Evolutionary conservation across 331 rosid species (phyloP).

Genomic region (Saraca asoca): DNA sequence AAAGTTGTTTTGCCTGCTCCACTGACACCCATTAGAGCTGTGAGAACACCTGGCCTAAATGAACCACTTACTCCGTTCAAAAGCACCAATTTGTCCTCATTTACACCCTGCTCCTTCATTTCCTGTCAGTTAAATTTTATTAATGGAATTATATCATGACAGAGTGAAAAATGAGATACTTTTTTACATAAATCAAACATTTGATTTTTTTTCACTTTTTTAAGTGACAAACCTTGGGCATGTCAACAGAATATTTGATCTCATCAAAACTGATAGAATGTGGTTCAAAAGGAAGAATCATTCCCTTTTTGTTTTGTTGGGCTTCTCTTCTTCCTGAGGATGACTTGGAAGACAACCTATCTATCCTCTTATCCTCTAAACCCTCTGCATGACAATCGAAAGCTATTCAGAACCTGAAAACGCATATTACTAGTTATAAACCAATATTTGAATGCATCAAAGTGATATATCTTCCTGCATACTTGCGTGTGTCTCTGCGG

Average conservation of each 20-base stretch:
- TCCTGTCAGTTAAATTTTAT: conserved; percentile 28
- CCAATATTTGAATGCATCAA: background rate
- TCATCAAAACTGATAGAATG: conserved; percentile 53
- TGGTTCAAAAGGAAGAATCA: conserved; percentile 64
- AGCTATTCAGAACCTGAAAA: conserved; percentile 4
- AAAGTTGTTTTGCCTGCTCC: conserved; percentile 56
- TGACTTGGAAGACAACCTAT: conserved; percentile 13
- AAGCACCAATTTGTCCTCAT: conserved; percentile 41
- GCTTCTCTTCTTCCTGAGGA: conserved; percentile 21
- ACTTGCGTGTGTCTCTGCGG: background rate
- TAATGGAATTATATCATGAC: no score
- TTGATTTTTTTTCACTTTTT: background rate
- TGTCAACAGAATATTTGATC: conserved; percentile 68
- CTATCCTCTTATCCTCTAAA: background rate
- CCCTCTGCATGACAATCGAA: conserved; percentile 19
- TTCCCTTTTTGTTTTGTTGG: conserved; percentile 45
- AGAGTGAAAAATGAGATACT: no score
- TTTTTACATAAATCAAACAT: background rate
- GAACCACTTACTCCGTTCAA: conserved; percentile 43
- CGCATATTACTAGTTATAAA: background rate
- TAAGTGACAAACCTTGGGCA: conserved; percentile 60
- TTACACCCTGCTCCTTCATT: conserved; percentile 43
- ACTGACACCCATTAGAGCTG: conserved; percentile 53
- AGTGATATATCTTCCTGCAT: background rate
- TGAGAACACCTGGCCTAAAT: conserved; percentile 50